Evolutionary conservation across 2,329 filamentous ascomycete genomes (phyloP), one percentile per base, ranked within the genome.

Genomic region (Dryadomyces sulphureus): DNA sequence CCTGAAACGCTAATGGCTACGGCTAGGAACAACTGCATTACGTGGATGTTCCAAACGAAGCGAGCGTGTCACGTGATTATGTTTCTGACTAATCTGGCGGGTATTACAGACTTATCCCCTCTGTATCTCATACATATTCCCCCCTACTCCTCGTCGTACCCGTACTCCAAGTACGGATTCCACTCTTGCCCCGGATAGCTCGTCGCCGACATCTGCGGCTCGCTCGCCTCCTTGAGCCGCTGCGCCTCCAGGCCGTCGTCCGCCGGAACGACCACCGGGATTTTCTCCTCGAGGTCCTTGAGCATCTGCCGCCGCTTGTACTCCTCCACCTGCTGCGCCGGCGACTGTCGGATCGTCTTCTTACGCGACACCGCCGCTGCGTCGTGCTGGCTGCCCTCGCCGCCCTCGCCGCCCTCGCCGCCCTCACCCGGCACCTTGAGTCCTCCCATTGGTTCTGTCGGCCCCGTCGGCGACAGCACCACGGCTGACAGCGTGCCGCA

Each of bases 131-230:
- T 5, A n/a, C n/a, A 32, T 32, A 14, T 32, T 4, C 17, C 11
- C n/a, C 16, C 7, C 34, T 46, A 50, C n/a, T 54, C 52, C 7
- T 60, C 60, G 25, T 59, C 59, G 8, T 55, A 56, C 17, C 54
- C 55, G 39, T 55, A 56, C 35, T 56, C 59, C 4, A 51, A 59
- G 45, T 72, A 75, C 2, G 77, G 77, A 53, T 74, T 74, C 79
- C 80, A 84, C 58, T 84, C 79, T 62, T 82, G 77, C 0, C 80
- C 80, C 0, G 80, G 80, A 59, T 83, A 84, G 56, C 73, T 78
- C 12, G 77, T 79, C 7, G 78, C 79, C 41, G 67, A 72, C 80
- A 84, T 84, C 48, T 69, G 64, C 12, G 72, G 70, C 55, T 64
- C 58, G n/a, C 68, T 64, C 27, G 66, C 62, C 36, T 64, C 60